These are phyloP conservation scores for Ramalina intermedia DNA, from an alignment of 495 filamentous ascomycete species.

Conservation along the genomic window DNA sequence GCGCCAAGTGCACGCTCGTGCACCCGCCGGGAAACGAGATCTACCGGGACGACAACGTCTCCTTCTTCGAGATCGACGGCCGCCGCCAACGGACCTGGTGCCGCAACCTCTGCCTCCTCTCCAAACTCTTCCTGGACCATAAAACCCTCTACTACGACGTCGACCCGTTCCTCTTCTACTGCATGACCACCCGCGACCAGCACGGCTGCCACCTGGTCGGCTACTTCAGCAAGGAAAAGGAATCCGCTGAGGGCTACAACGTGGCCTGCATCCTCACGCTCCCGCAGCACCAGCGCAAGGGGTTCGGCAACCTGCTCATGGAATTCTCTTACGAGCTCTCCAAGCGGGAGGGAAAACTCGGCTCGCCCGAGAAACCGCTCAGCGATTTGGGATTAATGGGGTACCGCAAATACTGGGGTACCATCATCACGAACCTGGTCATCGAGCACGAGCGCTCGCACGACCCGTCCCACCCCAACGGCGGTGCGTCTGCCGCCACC, in stretches of 20 bases:
- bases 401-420: constrained; percentile 94
- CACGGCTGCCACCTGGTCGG: constrained; percentile 86
- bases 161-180: constrained; percentile 96
- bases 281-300: constrained; percentile 88
- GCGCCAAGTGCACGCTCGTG: constrained; percentile 75
- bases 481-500: neutral
- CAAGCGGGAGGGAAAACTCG: constrained; percentile 86
- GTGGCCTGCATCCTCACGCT: constrained; percentile 94
- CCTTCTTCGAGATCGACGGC: constrained; percentile 96
- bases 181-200: constrained; percentile 80
- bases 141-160: constrained; percentile 99
- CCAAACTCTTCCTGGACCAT: constrained; percentile 94
- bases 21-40: constrained; percentile 97
- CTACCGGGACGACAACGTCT: constrained; percentile 85
- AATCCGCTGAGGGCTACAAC: constrained; percentile 90
- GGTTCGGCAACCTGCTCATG: constrained; percentile 84
- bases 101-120: constrained; percentile 84
- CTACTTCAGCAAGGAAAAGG: constrained; percentile 98
- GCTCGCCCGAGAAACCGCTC: constrained; percentile 90
- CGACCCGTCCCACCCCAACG: too few relatives aligned
- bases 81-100: constrained; percentile 93
- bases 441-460: constrained; percentile 29
- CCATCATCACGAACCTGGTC: constrained; percentile 76
- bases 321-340: constrained; percentile 96
- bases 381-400: constrained; percentile 83